Base-by-base conservation (phyloP, 805 yeast genomes). In the Nakazawaea pomicola region DNA sequence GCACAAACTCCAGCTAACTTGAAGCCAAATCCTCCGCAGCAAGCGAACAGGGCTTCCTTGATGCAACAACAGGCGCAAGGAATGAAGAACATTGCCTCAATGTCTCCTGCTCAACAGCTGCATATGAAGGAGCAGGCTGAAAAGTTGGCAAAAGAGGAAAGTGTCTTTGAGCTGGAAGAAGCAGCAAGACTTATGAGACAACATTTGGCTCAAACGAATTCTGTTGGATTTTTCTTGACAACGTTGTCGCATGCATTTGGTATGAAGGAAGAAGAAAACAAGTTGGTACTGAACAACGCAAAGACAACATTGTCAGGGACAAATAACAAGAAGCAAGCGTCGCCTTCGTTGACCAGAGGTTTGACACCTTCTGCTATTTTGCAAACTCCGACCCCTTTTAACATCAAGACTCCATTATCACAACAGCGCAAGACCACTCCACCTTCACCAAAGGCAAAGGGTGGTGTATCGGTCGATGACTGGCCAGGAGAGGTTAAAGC, bases 241-340 rank as follows among this genome's bases (percentile, higher is more conserved):
- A 70, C 78, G 2, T 58, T 76, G 41, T 68, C 76, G 7, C 75
- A 76, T 52, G 57, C 72, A 28, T 58, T 76, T 45, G 74, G 69
- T 31, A 50, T 76, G 19, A 68, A 67, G 7, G 74, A 65, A 10
- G 62, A 64, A 27, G 65, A 60, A 41, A 49, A 45, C 10, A 55
- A 53, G 20, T 43, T 62, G 12, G 44, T 55, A 17, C 36, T 47
- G n/a, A 43, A 50, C 10, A 46, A 48, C n/a, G n/a, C n/a, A n/a
- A n/a, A n/a, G n/a, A n/a, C n/a, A n/a, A n/a, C n/a, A n/a, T n/a
- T n/a, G n/a, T n/a, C n/a, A n/a, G n/a, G n/a, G n/a, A 36, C 43
- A 2, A 36, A 44, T 15, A 31, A 25, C 15, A 44, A 41, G 17
- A 44, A 31, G 14, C 38, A 40, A 11, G 29, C 32, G 19, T 29